Conservation (phyloP, 2,329 filamentous ascomycete genomes). For the Blastomyces emzantsi region DNA sequence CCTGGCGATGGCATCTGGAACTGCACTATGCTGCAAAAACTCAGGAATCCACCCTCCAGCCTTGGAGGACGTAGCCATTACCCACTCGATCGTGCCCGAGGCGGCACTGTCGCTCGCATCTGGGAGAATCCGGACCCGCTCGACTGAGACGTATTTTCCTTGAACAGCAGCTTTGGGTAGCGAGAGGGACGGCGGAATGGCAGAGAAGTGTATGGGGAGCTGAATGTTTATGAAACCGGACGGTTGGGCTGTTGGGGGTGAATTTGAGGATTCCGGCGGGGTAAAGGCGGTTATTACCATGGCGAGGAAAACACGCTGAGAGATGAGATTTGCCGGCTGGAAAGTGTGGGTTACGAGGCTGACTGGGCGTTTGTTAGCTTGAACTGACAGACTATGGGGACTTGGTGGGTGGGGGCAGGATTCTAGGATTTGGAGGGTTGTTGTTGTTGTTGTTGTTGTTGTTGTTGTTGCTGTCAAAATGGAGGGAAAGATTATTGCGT, state of each 20-base stretch:
- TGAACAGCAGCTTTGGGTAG: conserved; percentile 24
- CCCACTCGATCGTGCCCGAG: conserved; percentile 23
- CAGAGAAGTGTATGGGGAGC: conserved; percentile 21
- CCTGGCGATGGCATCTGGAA: conserved; percentile 30
- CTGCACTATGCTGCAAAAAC: conserved; percentile 32
- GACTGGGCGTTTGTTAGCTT: conserved; percentile 18
- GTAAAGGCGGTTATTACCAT: conserved; percentile 25
- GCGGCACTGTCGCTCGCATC: background rate
- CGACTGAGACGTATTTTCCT: conserved; percentile 30
- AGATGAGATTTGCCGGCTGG: conserved; percentile 25
- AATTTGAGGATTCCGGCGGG: conserved; percentile 8
- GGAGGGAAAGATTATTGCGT: too few species aligned
- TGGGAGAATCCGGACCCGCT: conserved; percentile 21
- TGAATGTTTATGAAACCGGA: conserved; percentile 28
- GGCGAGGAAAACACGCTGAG: conserved; percentile 27
- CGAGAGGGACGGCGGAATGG: conserved; percentile 18
- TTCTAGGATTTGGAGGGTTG: background rate
- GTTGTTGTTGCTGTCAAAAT: too few species aligned
- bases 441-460: background rate
- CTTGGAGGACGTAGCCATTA: conserved; percentile 32
- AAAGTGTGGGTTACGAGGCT: conserved; percentile 32
- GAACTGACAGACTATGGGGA: background rate
- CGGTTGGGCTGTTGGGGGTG: background rate
- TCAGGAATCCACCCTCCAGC: conserved; percentile 29
- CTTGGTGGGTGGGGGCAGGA: background rate